Evolutionary conservation across 2,329 filamentous ascomycete species (phyloP), one percentile per base, ranked within the genome.

Genomic region (Fusarium cyanostomum): DNA sequence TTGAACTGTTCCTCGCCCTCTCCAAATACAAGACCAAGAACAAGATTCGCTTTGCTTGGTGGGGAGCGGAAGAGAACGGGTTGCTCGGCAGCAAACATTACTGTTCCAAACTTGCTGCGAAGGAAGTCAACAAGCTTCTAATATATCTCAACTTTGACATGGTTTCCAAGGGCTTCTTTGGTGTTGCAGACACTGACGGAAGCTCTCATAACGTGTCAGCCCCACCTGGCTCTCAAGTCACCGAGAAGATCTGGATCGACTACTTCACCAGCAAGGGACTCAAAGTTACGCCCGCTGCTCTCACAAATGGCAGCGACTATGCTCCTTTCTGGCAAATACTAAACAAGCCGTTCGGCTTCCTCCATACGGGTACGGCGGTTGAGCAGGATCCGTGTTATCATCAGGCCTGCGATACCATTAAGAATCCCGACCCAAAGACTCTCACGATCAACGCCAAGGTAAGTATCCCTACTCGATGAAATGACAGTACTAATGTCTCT

Each of bases 401-500:
- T 48, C 69, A 76, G 38, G 74, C 73, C 6, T 78, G 77, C 33
- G 78, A 80, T 38, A 68, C 71, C 13, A 72, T 78, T 10, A 71
- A 72, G 52, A 76, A 78, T 57, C 72, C 77, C 12, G 64, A 77
- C 57, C 72, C 70, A 16, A 73, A 76, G 18, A 75, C 74, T 3
- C 56, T 76, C 4, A 73, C 63, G 4, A 48, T 55, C 33, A 69
- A 69, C 9, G 66, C 66, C 28, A 67, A 62, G 67, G 77, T 48
- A 52, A 16, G 35, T 18, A 2, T 2, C 1, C 3, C 4, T 1
- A 1, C 5, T 5, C 0, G 4, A 30, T 12, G 8, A 3, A 2
- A 10, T 7, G 4, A 2, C 1, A 4, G 2, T 12, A 3, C 44
- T 64, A 21, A 66, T n/a, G 5, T 2, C 1, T 7, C 3, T 2